Evolutionary conservation across 768 basidiomycete genomes (phyloP), one percentile per base, ranked within the genome.

Genomic region (Termitomyces heimii): DNA sequence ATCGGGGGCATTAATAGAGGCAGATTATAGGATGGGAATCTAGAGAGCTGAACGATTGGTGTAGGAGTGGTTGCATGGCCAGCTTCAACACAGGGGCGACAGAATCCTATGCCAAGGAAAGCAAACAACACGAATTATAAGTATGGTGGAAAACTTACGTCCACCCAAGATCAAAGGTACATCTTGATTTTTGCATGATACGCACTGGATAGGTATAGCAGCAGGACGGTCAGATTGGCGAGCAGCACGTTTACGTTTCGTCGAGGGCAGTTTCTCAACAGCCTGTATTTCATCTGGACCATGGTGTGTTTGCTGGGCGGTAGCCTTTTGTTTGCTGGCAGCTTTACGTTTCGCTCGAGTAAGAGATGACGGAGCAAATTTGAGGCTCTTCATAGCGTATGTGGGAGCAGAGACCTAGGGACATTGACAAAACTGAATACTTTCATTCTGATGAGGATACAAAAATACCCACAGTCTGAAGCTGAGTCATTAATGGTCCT

Each of bases 161-260:
- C 88, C 89, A 56, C 87, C 87, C 66, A 85, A 75, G 53, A 89
- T 81, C n/a, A 91, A 74, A 7, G 89, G 89, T 14, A 90, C 88
- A 64, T 88, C 85, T 16, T 78, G 81, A 66, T 82, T 78, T 44
- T 80, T 79, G 67, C 88, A 91, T 6, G 80, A 70, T 39, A 77
- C 70, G 60, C 88, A 91, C 32, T 75, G 71, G 10, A 81, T 75
- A 14, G 75, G 67, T 16, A 58, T 12, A 3, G 54, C 44, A 29
- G 45, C 16, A 2, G 35, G 58, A 8, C 62, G 60, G 43, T 67
- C 66, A 10, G 60, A 49, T 55, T 74, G 77, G 1, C 75, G 76
- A 0, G 70, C 45, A 34, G 69, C 60, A 39, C 74, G 75, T 58
- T 70, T 77, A 54, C 77, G 75, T 67, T 83, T 83, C 9, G 72